Evolutionary conservation across 345 rosid genomes (phyloP).

Genomic region (Mangifera indica): DNA sequence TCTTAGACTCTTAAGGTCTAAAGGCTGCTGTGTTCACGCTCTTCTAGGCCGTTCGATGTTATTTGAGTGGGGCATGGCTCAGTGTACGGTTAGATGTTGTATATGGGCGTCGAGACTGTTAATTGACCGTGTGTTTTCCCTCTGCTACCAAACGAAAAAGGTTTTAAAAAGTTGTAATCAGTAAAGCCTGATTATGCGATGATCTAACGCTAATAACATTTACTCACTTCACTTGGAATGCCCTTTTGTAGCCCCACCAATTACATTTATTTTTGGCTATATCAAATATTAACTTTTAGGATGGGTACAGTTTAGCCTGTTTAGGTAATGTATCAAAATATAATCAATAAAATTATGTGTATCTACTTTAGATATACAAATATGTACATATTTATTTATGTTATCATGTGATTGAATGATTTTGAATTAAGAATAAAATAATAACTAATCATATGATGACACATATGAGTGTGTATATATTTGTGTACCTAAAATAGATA

Average conservation of each 20-base stretch:
- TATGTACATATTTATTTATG: too few species aligned
- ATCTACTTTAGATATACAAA: too few species aligned
- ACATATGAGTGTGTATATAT: too few species aligned
- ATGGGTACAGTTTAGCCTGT: too few species aligned
- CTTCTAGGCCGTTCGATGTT: constrained; percentile 17
- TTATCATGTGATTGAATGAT: too few species aligned
- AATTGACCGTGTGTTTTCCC: constrained; percentile 4
- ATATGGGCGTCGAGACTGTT: neutral
- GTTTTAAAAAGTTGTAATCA: neutral
- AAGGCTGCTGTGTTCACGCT: neutral
- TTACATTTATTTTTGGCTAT: neutral
- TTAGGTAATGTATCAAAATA: too few species aligned
- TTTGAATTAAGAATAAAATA: too few species aligned
- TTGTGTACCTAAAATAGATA: too few species aligned
- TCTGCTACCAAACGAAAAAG: neutral
- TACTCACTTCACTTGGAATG: neutral
- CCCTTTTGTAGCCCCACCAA: neutral
- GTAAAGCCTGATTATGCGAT: constrained; percentile 16
- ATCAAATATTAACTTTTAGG: too few species aligned
- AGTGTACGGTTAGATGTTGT: constrained; percentile 22
- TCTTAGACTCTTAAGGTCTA: neutral
- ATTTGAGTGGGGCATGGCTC: neutral
- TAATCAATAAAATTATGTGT: too few species aligned
- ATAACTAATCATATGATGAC: too few species aligned
- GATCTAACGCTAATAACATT: neutral